These are phyloP conservation scores for Peterozyma toletana DNA, from an alignment of 805 yeast species.

Conservation along the genomic window DNA sequence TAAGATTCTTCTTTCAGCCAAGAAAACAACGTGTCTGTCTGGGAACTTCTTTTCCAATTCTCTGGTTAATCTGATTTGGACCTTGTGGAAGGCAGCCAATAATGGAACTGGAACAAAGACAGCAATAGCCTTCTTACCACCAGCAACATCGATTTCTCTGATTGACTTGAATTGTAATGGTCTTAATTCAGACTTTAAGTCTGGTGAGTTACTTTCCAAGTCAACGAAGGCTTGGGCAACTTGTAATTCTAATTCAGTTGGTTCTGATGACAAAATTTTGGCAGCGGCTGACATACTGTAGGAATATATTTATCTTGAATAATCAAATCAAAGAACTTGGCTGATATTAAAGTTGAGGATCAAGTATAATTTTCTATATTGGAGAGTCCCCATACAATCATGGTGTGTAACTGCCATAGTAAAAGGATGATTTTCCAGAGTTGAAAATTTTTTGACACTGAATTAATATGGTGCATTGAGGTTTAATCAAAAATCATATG, in stretches of 20 bases:
- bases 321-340: no score
- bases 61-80: constrained; percentile 95
- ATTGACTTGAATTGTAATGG: constrained; percentile 98
- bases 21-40: constrained; percentile 98
- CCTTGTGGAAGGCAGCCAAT: constrained; percentile 89
- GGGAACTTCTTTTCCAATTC: constrained; percentile 99
- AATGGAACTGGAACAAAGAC: constrained; percentile 97
- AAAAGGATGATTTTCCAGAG: no score
- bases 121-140: constrained; percentile 98
- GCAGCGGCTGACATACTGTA: constrained; percentile 88
- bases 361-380: no score
- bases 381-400: no score
- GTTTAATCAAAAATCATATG: no score
- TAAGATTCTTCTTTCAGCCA: constrained; percentile 98
- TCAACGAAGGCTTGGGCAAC: constrained; percentile 98
- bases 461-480: no score
- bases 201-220: constrained; percentile 89
- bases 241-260: constrained; percentile 98
- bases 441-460: no score
- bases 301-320: no score
- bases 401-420: no score
- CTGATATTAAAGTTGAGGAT: no score
- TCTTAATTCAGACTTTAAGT: constrained; percentile 96
- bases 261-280: constrained; percentile 91
- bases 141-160: constrained; percentile 95